Evolutionary conservation across 2,329 filamentous ascomycete species (phyloP), one percentile per base, ranked within the genome.

Genomic region (Xylariaceae sp.): DNA sequence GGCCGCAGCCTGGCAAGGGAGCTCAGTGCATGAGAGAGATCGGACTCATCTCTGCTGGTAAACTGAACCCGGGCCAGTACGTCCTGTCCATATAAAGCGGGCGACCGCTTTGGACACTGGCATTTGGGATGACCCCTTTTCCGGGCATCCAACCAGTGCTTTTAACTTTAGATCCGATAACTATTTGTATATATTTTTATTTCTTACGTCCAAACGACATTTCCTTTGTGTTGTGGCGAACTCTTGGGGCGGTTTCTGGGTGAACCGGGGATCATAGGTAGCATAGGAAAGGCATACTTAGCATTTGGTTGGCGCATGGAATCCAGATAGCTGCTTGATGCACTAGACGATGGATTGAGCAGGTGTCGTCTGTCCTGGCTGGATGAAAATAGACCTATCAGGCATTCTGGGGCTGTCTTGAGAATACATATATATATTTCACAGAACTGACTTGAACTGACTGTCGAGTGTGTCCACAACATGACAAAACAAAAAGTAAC

Each of bases 1-100:
- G 85, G 68, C 85, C 89, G 56, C 82, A 87, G 69, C 90, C 90
- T 45, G 94, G 94, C 57, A 89, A 90, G 72, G 94, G 94, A 58
- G 91, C 90, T 42, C 89, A 97, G 78, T 86, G 92, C 65, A 99
- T 99, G 94, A 83, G 88, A 69, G 89, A 95, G 74, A 83, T 99
- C 60, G 94, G 93, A 56, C 81, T 97, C 58, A 85, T 93, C 71
- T 90, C 94, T 81, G 91, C 90, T 60, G 90, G 90, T 71, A 92
- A 90, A 75, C 78, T 80, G 57, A 89, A 87, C 69, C 84, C 82
- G 68, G 86, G 86, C 72, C 89, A 89, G 70, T 90, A 90, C 73
- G 88, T 92, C 71, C 80, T 92, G 69, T 92, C 89, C 62, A 78
- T 90, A 69, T 91, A 76, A 77, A 64, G 61, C 59, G 57, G 57